Percentiles rank a stretch among this genome's conserved stretches.
These are phyloP conservation scores for Pyrenochaeta sp. DNA, from an alignment of 2,329 filamentous ascomycete genomes.

Conservation along the genomic window DNA sequence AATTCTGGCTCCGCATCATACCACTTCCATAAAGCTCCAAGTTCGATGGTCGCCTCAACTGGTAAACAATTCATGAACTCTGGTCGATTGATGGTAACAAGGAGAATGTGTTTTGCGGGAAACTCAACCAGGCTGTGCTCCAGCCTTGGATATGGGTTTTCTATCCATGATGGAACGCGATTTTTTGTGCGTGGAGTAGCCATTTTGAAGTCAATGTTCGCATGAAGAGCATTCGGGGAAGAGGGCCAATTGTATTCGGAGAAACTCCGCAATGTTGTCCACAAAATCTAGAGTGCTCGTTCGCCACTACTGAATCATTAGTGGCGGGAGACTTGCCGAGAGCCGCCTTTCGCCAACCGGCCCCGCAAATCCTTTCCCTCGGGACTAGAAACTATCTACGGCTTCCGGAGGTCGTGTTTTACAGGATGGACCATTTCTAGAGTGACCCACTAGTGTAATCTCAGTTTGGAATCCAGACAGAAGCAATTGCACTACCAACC, in stretches of 20 bases:
- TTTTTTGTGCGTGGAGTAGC: conserved; percentile 25
- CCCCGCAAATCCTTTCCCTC: background rate
- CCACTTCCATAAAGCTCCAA: conserved; percentile 57
- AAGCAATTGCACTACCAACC: background rate
- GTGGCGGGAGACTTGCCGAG: background rate
- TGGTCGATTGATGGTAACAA: conserved; percentile 59
- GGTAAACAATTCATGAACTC: conserved; percentile 51
- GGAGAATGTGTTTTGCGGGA: conserved; percentile 54
- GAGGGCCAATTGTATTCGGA: conserved; percentile 1
- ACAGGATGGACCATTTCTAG: too few species aligned
- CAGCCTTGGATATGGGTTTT: conserved; percentile 24
- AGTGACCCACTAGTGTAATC: background rate
- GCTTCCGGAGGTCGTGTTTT: too few species aligned
- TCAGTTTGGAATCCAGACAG: background rate
- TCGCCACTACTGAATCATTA: conserved; percentile 2
- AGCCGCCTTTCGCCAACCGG: background rate
- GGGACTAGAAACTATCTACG: background rate
- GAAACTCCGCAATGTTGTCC: background rate
- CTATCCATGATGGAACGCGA: conserved; percentile 46
- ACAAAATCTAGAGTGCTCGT: background rate
- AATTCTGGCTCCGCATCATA: conserved; percentile 58
- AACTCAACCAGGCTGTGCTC: conserved; percentile 47
- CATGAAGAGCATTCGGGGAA: background rate
- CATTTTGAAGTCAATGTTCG: conserved; percentile 7
- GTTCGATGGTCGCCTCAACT: conserved; percentile 52